phyloP scores from a whole-genome alignment of 1,284 basidiomycete species.

The Ganoderma lingzhi region DNA sequence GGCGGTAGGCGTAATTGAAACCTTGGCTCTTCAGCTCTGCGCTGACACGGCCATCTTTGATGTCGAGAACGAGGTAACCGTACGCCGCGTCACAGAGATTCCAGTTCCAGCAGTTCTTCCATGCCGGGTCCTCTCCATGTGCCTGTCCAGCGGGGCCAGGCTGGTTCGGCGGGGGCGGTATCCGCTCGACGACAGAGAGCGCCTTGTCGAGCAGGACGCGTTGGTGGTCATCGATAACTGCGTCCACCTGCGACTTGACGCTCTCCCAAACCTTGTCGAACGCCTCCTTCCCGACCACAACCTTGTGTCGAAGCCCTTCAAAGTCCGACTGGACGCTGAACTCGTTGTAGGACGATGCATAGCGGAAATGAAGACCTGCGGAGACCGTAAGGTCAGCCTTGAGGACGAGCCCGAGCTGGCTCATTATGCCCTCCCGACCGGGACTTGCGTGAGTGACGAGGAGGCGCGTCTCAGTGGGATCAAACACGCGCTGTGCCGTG shows the following conservation, averaged over 20 bases:
- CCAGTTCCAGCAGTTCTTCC: slow-evolving; percentile 99
- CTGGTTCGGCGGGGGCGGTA: slow-evolving; percentile 71
- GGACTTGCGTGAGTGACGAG: slow-evolving; percentile 94
- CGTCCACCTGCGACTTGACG: slow-evolving; percentile 92
- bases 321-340: slow-evolving; percentile 93
- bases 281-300: slow-evolving; percentile 79
- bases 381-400: slow-evolving; percentile 97
- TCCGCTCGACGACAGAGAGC: slow-evolving; percentile 82
- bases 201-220: slow-evolving; percentile 91
- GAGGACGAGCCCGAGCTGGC: slow-evolving; percentile 89
- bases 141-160: slow-evolving; percentile 60
- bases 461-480: slow-evolving; percentile 92
- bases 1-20: slow-evolving; percentile 95
- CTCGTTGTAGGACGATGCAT: slow-evolving; percentile 96
- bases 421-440: slow-evolving; percentile 92
- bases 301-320: slow-evolving; percentile 89
- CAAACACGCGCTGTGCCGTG: slow-evolving; percentile 94
- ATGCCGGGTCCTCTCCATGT: slow-evolving; percentile 82
- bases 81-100: slow-evolving; percentile 95
- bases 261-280: slow-evolving; percentile 96
- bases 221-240: slow-evolving; percentile 93
- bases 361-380: slow-evolving; percentile 97
- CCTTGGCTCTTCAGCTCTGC: slow-evolving; percentile 94
- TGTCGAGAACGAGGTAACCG: slow-evolving; percentile 87
- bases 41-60: slow-evolving; percentile 92